Evolutionary conservation across 2,329 filamentous ascomycete species (phyloP).

Genomic region (Verticillium dahliae): DNA sequence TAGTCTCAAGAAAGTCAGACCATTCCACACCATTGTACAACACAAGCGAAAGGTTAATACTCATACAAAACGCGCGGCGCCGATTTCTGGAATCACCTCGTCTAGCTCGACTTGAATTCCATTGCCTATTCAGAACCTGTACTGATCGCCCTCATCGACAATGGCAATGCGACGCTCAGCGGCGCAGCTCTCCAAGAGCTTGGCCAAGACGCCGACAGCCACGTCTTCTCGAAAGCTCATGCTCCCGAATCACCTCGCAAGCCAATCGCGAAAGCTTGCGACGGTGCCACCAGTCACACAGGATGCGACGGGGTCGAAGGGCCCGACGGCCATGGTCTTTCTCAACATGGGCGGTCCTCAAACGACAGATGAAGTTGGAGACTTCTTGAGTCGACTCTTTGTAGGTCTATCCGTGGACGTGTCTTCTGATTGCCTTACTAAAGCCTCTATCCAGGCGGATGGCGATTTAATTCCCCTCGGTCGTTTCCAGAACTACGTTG

Average conservation of each 20-base stretch:
- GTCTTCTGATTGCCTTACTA: conserved; percentile 1
- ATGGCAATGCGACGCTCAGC: conserved; percentile 35
- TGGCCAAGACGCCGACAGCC: conserved; percentile 10
- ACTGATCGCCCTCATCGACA: neutral
- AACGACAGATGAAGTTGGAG: conserved; percentile 78
- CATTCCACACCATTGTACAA: neutral
- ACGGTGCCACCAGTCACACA: conserved; percentile 76
- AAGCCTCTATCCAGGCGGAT: conserved; percentile 58
- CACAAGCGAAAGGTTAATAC: neutral
- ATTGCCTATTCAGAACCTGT: neutral
- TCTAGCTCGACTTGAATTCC: neutral
- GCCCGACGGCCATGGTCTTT: conserved; percentile 96
- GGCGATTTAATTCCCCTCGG: conserved; percentile 94
- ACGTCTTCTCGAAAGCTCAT: conserved; percentile 12
- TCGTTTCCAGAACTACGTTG: conserved; percentile 82
- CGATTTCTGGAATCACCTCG: neutral
- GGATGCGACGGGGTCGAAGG: conserved; percentile 61
- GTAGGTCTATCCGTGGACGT: conserved; percentile 43
- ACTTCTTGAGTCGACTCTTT: conserved; percentile 87
- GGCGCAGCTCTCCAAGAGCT: conserved; percentile 25
- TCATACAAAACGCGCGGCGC: neutral
- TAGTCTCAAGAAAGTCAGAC: neutral
- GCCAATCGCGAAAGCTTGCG: conserved; percentile 43
- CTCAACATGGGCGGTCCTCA: conserved; percentile 98
- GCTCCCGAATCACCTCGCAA: conserved; percentile 23